Conservation (phyloP, 257 asterid genomes). For the Handroanthus guayacan region DNA sequence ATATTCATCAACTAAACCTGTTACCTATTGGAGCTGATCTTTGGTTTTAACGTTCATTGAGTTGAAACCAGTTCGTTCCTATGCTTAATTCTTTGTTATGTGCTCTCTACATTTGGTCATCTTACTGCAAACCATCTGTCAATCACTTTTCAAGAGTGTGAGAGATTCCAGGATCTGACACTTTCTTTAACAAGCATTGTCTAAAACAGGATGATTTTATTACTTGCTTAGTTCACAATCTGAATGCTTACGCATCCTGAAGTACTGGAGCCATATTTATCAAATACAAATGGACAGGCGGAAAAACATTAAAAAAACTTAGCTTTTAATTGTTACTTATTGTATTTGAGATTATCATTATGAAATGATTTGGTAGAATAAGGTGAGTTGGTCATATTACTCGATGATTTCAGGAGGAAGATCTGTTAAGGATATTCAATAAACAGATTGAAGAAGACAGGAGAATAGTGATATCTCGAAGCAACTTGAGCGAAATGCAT, state of each 20-base stretch:
- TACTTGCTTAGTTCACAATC: not conserved
- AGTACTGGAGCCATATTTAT: slow-evolving; percentile 21
- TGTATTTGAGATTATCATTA: slow-evolving; percentile 3
- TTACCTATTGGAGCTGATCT: slow-evolving; percentile 19
- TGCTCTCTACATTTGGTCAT: slow-evolving; percentile 13
- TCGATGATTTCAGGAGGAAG: slow-evolving; percentile 82
- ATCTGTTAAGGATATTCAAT: slow-evolving; percentile 73
- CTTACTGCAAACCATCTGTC: slow-evolving; percentile 2
- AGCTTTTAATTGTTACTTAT: not conserved
- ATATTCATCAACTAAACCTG: slow-evolving; percentile 18
- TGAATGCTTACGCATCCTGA: slow-evolving; percentile 8
- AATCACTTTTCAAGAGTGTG: slow-evolving; percentile 12
- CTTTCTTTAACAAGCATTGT: slow-evolving; percentile 9
- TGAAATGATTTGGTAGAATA: slow-evolving; percentile 22
- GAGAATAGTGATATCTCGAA: slow-evolving; percentile 85
- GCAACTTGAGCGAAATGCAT: slow-evolving; percentile 83
- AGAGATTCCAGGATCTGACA: not conserved
- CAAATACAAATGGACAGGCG: slow-evolving; percentile 5
- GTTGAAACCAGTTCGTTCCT: not conserved
- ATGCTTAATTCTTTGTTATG: not conserved
- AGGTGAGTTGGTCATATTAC: slow-evolving; percentile 25
- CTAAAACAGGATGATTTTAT: not conserved
- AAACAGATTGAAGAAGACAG: slow-evolving; percentile 96
- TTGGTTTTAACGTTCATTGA: not conserved
- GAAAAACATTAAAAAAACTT: slow-evolving; percentile 5